Evolutionary conservation across 2,329 filamentous ascomycete species (phyloP).

Genomic region (Fusarium sacchari): DNA sequence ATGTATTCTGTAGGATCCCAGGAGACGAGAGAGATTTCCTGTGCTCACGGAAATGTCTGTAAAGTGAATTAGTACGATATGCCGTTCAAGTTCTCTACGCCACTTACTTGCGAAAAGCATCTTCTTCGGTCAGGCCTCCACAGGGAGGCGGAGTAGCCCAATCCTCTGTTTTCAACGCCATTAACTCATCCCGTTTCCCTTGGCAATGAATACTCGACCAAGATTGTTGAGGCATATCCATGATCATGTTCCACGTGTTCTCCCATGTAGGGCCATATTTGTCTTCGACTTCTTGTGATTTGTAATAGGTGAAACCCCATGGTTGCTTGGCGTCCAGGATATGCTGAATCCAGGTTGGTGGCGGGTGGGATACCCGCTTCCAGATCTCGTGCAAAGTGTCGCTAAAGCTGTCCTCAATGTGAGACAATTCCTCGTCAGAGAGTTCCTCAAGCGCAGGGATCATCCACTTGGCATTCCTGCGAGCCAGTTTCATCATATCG

Average conservation of each 20-base stretch:
- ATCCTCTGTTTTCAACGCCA: neutral
- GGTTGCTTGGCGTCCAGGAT: slow-evolving; percentile 1
- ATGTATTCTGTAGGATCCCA: neutral
- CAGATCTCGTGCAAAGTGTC: neutral
- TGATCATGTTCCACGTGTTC: neutral
- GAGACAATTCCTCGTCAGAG: neutral
- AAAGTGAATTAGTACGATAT: fast-evolving
- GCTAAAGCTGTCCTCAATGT: neutral
- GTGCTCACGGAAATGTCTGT: neutral
- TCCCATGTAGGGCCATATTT: neutral
- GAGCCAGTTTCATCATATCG: neutral
- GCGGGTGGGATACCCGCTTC: slow-evolving; percentile 22
- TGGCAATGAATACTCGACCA: neutral
- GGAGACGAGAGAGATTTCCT: neutral
- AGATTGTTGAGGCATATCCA: neutral
- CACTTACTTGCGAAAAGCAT: neutral
- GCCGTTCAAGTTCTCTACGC: fast-evolving
- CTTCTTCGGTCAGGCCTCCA: neutral
- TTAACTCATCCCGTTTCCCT: neutral
- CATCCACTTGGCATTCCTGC: slow-evolving; percentile 29
- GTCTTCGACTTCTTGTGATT: neutral
- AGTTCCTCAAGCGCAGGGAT: slow-evolving; percentile 18
- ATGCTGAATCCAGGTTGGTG: slow-evolving; percentile 23
- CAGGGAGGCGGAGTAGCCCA: neutral
- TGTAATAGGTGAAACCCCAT: neutral